Conservation (phyloP, 768 basidiomycete species). For the Auriscalpium microsporum region DNA sequence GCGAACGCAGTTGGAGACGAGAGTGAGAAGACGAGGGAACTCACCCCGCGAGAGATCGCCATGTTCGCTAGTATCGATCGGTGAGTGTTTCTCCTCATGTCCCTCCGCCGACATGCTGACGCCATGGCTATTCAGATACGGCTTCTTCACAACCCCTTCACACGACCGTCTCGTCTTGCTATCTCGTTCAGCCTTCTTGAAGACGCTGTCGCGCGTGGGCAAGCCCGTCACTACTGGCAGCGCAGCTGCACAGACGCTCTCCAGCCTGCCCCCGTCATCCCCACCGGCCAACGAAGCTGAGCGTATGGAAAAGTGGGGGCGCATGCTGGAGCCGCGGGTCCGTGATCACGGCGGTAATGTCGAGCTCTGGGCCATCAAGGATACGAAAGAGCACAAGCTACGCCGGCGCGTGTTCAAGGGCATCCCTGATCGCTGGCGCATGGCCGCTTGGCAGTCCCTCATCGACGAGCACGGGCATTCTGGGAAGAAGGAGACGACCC, state of each 20-base stretch:
- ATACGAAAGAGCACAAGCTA: slow-evolving; percentile 59
- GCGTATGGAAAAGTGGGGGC: slow-evolving; percentile 89
- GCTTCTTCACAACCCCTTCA: slow-evolving; percentile 75
- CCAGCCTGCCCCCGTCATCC: slow-evolving; percentile 34
- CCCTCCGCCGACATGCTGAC: not conserved
- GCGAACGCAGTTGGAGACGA: slow-evolving; percentile 47
- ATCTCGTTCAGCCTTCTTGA: slow-evolving; percentile 50
- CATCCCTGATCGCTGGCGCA: slow-evolving; percentile 92
- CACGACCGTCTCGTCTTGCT: slow-evolving; percentile 81
- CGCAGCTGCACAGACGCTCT: slow-evolving; percentile 35
- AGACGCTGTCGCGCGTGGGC: slow-evolving; percentile 42
- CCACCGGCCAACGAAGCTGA: slow-evolving; percentile 53
- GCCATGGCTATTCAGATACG: slow-evolving; percentile 52
- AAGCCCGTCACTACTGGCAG: slow-evolving; percentile 31
- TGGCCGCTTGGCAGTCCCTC: slow-evolving; percentile 84
- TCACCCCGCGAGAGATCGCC: slow-evolving; percentile 65
- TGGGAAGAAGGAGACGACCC: slow-evolving; percentile 35
- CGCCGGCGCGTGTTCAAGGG: slow-evolving; percentile 85
- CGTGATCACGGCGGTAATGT: slow-evolving; percentile 76
- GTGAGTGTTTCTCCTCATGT: slow-evolving; percentile 35
- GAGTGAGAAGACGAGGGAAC: slow-evolving; percentile 53
- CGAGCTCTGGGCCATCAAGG: slow-evolving; percentile 59
- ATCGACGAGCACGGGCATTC: slow-evolving; percentile 47
- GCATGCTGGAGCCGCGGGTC: slow-evolving; percentile 67
- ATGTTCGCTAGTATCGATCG: slow-evolving; percentile 77